phyloP scores from a whole-genome alignment of 108 stramenopile species.

The Cylindrotheca fusiformis region DNA sequence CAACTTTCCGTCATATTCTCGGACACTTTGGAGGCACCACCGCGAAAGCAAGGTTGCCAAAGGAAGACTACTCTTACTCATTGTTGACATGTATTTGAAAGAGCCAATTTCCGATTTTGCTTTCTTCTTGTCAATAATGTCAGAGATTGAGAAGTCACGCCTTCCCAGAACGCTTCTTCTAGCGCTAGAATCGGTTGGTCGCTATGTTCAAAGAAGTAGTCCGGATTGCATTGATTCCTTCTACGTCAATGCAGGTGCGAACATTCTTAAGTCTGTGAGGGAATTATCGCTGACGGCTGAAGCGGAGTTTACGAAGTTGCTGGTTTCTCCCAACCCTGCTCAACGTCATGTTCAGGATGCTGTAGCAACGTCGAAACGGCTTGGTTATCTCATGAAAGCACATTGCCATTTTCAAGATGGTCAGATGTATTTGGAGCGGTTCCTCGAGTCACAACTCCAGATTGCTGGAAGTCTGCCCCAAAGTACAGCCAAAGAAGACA shows the following conservation, averaged over 20 bases:
- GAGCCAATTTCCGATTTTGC: conserved; percentile 46
- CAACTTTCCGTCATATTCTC: conserved; percentile 78
- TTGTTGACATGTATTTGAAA: conserved; percentile 71
- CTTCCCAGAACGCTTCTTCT: conserved; percentile 66
- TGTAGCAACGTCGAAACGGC: neutral
- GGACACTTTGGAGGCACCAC: conserved; percentile 82
- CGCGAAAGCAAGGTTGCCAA: conserved; percentile 39
- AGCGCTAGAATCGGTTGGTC: conserved; percentile 53
- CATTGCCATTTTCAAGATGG: neutral
- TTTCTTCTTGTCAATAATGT: conserved; percentile 47
- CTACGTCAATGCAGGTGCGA: conserved; percentile 5
- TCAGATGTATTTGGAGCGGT: neutral
- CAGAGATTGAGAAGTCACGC: conserved; percentile 43
- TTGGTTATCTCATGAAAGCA: neutral
- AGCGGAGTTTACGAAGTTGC: neutral
- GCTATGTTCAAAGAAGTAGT: conserved; percentile 15
- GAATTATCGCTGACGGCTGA: neutral
- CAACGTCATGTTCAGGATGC: neutral
- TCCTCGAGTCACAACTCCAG: neutral
- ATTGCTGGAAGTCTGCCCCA: too few species aligned
- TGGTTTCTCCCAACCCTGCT: neutral
- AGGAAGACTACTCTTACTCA: conserved; percentile 69
- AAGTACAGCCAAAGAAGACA: too few species aligned
- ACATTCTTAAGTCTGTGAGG: neutral
- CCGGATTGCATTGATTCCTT: conserved; percentile 4